Conservation (phyloP, 148 eudicot genomes). For the Beta vulgaris region DNA sequence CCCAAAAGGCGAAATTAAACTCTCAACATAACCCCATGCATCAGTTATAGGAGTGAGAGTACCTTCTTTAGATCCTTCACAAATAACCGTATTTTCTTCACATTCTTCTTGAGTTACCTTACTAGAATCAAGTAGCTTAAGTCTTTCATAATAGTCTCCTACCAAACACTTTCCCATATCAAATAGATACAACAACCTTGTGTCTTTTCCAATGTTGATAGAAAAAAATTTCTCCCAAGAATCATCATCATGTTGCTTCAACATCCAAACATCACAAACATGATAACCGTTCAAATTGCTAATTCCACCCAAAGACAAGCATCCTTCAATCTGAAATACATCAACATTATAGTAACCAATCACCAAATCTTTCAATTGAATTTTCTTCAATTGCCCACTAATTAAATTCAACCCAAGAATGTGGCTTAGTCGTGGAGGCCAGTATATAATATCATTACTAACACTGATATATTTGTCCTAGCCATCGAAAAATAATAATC, state of each 20-base stretch:
- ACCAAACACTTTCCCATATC: slow-evolving; percentile 17
- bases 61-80: not conserved
- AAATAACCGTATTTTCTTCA: slow-evolving; percentile 2
- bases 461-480: not conserved
- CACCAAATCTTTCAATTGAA: not conserved
- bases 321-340: slow-evolving; percentile 7
- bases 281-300: too few species aligned
- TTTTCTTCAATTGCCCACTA: not conserved
- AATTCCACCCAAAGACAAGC: slow-evolving; percentile 16
- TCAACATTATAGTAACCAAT: not conserved
- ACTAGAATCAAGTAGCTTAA: slow-evolving; percentile 16
- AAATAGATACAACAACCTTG: not conserved
- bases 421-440: too few species aligned
- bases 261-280: not conserved
- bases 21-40: slow-evolving; percentile 17
- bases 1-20: slow-evolving; percentile 20
- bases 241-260: slow-evolving; percentile 13
- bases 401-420: slow-evolving; percentile 12
- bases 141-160: not conserved
- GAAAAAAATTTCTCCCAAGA: slow-evolving; percentile 13
- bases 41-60: not conserved
- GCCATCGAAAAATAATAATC: not conserved
- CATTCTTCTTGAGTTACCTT: too few species aligned
- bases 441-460: slow-evolving; percentile 8
- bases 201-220: not conserved